Evolutionary conservation across 331 rosid genomes (phyloP).

Genomic region (Malus hybrid): DNA sequence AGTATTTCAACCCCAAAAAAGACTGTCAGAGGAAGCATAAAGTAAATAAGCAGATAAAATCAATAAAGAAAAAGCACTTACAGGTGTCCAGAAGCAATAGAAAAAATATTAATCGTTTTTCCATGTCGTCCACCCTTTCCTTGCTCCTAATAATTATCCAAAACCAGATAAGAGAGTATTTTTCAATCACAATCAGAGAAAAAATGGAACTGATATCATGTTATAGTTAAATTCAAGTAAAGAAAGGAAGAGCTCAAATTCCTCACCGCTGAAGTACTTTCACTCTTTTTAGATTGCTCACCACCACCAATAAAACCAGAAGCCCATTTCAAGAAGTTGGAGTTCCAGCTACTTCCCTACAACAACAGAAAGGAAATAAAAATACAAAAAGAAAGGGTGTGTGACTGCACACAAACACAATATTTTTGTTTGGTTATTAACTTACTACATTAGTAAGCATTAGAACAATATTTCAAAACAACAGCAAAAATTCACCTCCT

Average conservation of each 20-base stretch:
- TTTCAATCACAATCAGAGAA: not conserved
- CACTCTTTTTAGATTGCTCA: conserved; percentile 52
- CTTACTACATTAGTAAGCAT: not conserved
- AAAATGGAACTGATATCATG: not conserved
- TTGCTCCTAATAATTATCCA: conserved; percentile 39
- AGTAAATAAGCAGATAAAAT: not conserved
- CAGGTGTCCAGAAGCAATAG: conserved; percentile 98
- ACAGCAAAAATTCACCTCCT: conserved; percentile 48
- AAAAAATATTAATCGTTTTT: conserved; percentile 79
- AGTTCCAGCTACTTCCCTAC: conserved; percentile 82
- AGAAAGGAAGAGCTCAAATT: not conserved
- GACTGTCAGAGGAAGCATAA: not conserved
- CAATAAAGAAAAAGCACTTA: conserved; percentile 36
- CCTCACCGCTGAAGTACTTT: conserved; percentile 53
- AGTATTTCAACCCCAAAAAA: not conserved
- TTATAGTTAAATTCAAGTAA: not conserved
- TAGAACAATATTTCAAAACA: not conserved
- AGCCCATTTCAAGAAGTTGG: conserved; percentile 89
- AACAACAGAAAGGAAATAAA: conserved; percentile 5
- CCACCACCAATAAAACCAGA: conserved; percentile 72
- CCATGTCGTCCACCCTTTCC: conserved; percentile 67
- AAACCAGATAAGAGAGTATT: not conserved
- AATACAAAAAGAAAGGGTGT: not conserved
- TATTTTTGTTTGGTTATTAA: not conserved
- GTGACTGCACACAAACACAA: not conserved